Conservation (phyloP, 768 basidiomycete species). For the Xerocomellus dryophilus region DNA sequence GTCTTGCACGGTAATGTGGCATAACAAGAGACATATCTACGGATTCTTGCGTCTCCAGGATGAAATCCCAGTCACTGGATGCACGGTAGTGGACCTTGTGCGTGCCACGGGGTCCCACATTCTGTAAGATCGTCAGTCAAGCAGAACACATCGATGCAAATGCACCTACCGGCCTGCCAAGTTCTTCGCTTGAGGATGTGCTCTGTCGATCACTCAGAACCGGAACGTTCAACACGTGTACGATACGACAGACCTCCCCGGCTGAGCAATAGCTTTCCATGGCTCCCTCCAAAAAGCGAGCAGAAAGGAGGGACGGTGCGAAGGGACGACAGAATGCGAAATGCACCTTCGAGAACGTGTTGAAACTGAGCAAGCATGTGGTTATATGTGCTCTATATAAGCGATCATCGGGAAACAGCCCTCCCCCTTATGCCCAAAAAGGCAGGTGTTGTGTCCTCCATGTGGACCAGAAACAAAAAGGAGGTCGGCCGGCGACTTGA, state of each 20-base stretch:
- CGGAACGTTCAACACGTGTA: not conserved
- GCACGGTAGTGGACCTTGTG: conserved; percentile 64
- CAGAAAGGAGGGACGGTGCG: not conserved
- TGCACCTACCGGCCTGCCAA: conserved; percentile 12
- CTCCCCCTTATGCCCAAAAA: conserved; percentile 29
- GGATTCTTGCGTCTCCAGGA: conserved; percentile 49
- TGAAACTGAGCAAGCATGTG: not conserved
- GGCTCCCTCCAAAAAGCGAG: conserved; percentile 1
- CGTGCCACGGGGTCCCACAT: conserved; percentile 42
- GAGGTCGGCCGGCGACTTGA: conserved; percentile 10
- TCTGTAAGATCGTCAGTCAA: conserved; percentile 15
- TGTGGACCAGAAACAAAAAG: conserved; percentile 28
- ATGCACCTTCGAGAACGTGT: conserved; percentile 7
- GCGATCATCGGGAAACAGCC: conserved; percentile 12
- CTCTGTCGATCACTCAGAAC: conserved; percentile 23
- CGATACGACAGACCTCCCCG: conserved; percentile 24
- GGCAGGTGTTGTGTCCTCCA: conserved; percentile 31
- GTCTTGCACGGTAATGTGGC: conserved; percentile 74
- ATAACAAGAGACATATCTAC: conserved; percentile 67
- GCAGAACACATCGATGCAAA: not conserved
- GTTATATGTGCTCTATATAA: conserved; percentile 15
- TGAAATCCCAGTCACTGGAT: conserved; percentile 64
- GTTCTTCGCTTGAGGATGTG: conserved; percentile 19
- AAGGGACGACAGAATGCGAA: not conserved
- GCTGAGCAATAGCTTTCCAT: conserved; percentile 30